Evolutionary conservation across 345 rosid genomes (phyloP), one percentile per base, ranked within the genome.

Genomic region (Citrus australasica): DNA sequence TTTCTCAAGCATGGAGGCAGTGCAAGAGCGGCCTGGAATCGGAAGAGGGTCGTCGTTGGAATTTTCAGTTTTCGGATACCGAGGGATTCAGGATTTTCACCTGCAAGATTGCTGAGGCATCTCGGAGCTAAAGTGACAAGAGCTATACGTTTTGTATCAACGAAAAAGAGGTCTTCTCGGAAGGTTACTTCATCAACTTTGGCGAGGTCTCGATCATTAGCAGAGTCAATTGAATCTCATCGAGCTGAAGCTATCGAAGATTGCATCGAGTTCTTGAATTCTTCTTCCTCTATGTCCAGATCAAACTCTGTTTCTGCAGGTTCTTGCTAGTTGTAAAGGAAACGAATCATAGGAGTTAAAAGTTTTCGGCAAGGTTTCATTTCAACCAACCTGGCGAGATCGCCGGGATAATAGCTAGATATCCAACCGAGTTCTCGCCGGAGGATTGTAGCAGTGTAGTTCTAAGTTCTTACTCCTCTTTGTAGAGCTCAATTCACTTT

Each of bases 261-360:
- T 69, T 95, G 99, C 82, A 95, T 95, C 71, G 88, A 91, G 88
- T 95, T 93, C 90, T 85, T 93, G 78, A 95, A 95, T 69, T 89
- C 91, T 80, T 92, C 93, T n/a, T 89, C 90, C 59, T 88, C 93
- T 53, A 62, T 92, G 84, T 87, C 84, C 14, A 85, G 96, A 81
- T 91, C 94, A 73, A 95, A 88, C 82, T 92, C 98, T 0, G 87
- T 90, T 79, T 86, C 93, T 42, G 40, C 90, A 5, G 78, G 82
- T 81, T 88, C 90, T 79, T 84, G 89, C 78, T 85, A 81, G 80
- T 28, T 75, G 48, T 64, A 65, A 32, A 11, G 71, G 42, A 74
- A 74, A 74, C 68, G 2, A 19, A 27, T 28, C 25, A 48, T 10
- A 10, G 28, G 32, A 5, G 9, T 35, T 73, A 5, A 13, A 32